phyloP scores from a whole-genome alignment of 176 grass and related monocot genomes.

The Bonia amplexicaulis region DNA sequence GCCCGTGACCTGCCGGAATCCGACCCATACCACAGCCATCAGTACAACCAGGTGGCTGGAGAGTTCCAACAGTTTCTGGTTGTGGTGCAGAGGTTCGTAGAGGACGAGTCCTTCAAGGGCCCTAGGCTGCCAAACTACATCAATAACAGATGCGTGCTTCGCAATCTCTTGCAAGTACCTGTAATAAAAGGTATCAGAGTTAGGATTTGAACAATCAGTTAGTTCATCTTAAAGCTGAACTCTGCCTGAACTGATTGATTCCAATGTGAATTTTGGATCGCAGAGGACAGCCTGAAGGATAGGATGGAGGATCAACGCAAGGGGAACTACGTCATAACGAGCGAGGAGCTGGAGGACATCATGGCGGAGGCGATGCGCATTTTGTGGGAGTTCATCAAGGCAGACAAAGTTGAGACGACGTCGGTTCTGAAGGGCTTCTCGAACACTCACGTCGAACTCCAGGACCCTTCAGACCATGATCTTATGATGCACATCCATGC shows the following conservation, averaged over 20 bases:
- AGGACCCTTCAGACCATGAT: conserved; percentile 60
- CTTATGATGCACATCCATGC: conserved; percentile 63
- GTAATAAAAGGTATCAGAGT: conserved; percentile 68
- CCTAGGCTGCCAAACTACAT: conserved; percentile 89
- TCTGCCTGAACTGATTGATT: neutral
- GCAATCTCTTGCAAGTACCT: conserved; percentile 79
- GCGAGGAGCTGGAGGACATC: conserved; percentile 67
- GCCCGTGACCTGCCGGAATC: conserved; percentile 62
- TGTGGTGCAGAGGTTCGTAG: conserved; percentile 70
- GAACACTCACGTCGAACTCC: conserved; percentile 55
- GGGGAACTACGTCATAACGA: conserved; percentile 57
- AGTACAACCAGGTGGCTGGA: conserved; percentile 76
- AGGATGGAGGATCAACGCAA: conserved; percentile 76
- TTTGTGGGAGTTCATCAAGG: conserved; percentile 93
- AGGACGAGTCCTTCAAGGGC: conserved; percentile 83
- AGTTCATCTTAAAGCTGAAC: neutral
- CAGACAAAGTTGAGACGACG: conserved; percentile 57
- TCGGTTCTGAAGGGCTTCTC: conserved; percentile 64
- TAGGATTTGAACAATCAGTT: neutral
- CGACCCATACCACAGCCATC: conserved; percentile 66
- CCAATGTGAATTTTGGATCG: neutral
- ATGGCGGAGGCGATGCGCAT: conserved; percentile 82
- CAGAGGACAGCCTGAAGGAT: conserved; percentile 87
- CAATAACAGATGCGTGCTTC: conserved; percentile 64
- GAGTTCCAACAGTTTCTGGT: conserved; percentile 99